A percentile compares a stretch with the other conserved stretches of the same genome.
Evolutionary conservation across 768 basidiomycete genomes (phyloP).

Genomic region (Podaxis rugospora): DNA sequence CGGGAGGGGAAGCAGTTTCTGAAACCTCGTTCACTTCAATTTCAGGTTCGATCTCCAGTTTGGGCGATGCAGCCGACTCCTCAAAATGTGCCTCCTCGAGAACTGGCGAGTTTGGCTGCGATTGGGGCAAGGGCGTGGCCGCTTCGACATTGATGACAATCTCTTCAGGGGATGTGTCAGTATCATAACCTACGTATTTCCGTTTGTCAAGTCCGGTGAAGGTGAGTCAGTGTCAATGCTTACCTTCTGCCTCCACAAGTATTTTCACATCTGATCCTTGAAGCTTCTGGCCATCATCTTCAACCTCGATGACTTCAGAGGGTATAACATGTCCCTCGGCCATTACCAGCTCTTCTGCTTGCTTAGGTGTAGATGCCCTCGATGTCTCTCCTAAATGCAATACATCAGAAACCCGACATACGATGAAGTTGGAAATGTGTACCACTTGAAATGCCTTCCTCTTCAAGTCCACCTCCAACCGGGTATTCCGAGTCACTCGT

Average conservation of each 20-base stretch:
- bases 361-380: background rate
- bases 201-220: background rate
- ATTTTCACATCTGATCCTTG: background rate
- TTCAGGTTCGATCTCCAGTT: background rate
- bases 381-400: background rate
- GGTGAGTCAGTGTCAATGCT: background rate
- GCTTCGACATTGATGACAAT: background rate
- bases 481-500: conserved; percentile 8
- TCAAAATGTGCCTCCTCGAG: background rate
- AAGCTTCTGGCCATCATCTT: background rate
- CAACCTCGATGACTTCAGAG: background rate
- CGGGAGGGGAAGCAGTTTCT: background rate
- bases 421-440: background rate
- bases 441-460: background rate
- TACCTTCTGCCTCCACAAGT: conserved; percentile 2
- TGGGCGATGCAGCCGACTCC: background rate
- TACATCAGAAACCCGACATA: background rate
- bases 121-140: background rate
- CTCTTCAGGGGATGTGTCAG: background rate
- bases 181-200: background rate
- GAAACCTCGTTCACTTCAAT: background rate
- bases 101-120: background rate
- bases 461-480: background rate
- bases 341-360: background rate
- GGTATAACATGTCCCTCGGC: background rate